These are phyloP conservation scores for Saccharomycopsis crataegensis DNA, from an alignment of 1,139 yeast genomes.

Conservation along the genomic window DNA sequence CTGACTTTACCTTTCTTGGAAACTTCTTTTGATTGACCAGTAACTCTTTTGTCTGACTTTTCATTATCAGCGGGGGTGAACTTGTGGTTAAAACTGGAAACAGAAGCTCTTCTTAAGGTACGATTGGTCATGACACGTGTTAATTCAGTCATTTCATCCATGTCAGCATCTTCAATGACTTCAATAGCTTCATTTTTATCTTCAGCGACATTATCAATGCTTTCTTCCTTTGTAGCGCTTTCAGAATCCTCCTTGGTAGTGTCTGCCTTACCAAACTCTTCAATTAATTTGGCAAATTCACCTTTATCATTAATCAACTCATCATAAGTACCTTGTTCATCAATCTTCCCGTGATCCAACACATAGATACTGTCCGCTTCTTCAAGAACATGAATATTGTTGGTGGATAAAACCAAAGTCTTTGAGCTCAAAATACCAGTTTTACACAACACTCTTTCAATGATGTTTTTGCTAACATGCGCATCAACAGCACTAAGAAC, in stretches of 20 bases:
- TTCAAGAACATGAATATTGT: constrained; percentile 64
- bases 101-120: constrained; percentile 53
- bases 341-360: constrained; percentile 51
- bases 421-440: constrained; percentile 61
- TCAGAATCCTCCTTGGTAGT: constrained; percentile 22
- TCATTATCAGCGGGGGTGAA: constrained; percentile 15
- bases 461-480: constrained; percentile 68
- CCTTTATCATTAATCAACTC: constrained; percentile 40
- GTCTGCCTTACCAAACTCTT: constrained; percentile 44
- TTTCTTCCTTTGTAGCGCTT: constrained; percentile 16
- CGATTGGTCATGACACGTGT: constrained; percentile 7
- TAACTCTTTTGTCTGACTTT: constrained; percentile 24
- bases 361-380: constrained; percentile 57
- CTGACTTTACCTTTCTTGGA: constrained; percentile 59
- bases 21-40: constrained; percentile 35
- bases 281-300: constrained; percentile 43
- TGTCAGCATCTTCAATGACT: constrained; percentile 16
- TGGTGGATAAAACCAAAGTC: constrained; percentile 73
- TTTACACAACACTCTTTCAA: constrained; percentile 50
- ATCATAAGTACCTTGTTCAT: constrained; percentile 53
- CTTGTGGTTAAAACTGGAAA: constrained; percentile 40
- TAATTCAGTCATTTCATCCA: constrained; percentile 4
- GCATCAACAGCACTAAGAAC: constrained; percentile 80
- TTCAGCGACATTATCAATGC: background rate
- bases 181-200: background rate